Evolutionary conservation across 352 stramenopile genomes (phyloP).

Genomic region (Globisporangium lucens): DNA sequence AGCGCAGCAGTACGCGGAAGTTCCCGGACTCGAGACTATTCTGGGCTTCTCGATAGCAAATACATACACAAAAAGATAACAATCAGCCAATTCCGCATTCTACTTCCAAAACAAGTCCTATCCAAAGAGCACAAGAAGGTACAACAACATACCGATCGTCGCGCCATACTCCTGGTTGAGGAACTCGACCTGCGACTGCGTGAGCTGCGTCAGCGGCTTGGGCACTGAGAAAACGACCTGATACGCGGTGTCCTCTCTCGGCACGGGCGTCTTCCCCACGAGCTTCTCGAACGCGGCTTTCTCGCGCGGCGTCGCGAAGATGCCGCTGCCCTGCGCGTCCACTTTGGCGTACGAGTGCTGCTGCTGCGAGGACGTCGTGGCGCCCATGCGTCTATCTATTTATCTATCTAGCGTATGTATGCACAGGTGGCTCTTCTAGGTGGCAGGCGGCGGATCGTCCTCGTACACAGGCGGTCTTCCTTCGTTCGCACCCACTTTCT

Average conservation of each 20-base stretch:
- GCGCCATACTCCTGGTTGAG: slow-evolving; percentile 65
- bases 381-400: slow-evolving; percentile 33
- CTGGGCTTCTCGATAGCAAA: slow-evolving; percentile 26
- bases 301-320: slow-evolving; percentile 52
- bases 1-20: slow-evolving; percentile 71
- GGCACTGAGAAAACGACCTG: slow-evolving; percentile 37
- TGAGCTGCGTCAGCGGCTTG: slow-evolving; percentile 45
- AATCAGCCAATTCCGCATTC: not conserved
- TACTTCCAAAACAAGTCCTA: not conserved
- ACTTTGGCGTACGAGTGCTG: slow-evolving; percentile 13
- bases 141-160: slow-evolving; percentile 40
- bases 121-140: not conserved
- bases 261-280: slow-evolving; percentile 42
- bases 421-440: not conserved
- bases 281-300: slow-evolving; percentile 73
- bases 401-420: not conserved
- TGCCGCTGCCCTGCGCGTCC: slow-evolving; percentile 17
- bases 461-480: too few species aligned
- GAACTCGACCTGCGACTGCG: slow-evolving; percentile 52
- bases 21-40: slow-evolving; percentile 75
- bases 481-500: not conserved
- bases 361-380: slow-evolving; percentile 30
- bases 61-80: not conserved
- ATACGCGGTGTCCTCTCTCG: slow-evolving; percentile 54
- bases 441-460: not conserved